Conservation (phyloP, 805 yeast genomes). For the Metschnikowia cerradonensis region DNA sequence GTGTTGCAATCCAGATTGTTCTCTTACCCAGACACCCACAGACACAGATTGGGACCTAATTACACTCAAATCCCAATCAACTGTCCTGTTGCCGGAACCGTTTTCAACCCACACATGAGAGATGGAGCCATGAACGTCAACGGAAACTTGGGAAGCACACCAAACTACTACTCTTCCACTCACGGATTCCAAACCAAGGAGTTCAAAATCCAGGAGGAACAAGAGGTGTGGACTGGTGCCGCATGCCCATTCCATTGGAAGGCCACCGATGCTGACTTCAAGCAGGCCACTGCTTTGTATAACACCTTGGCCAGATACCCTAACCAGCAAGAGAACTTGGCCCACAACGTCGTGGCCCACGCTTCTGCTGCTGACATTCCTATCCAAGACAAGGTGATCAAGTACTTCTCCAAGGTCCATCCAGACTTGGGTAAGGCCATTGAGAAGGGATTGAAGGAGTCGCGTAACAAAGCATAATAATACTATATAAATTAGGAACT, state of each 20-base stretch:
- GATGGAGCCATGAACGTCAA: conserved; percentile 70
- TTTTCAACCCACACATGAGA: conserved; percentile 64
- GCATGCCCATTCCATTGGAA: conserved; percentile 88
- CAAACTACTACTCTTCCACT: conserved; percentile 66
- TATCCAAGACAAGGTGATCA: conserved; percentile 76
- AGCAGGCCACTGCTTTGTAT: conserved; percentile 76
- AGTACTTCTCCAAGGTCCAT: conserved; percentile 70
- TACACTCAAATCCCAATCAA: conserved; percentile 86
- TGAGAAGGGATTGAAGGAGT: conserved; percentile 55
- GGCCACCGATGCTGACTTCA: conserved; percentile 67
- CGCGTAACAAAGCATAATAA: conserved; percentile 37
- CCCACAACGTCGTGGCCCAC: conserved; percentile 81
- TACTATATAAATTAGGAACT: neutral
- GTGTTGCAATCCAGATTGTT: conserved; percentile 78
- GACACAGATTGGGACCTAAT: conserved; percentile 75
- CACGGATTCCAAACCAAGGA: conserved; percentile 46
- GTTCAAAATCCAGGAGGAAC: conserved; percentile 54
- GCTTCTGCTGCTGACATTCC: conserved; percentile 62
- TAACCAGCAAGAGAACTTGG: conserved; percentile 80
- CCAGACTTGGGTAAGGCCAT: conserved; percentile 64
- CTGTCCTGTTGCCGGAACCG: conserved; percentile 57
- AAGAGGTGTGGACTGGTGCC: conserved; percentile 78
- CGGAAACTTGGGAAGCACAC: conserved; percentile 69
- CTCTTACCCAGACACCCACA: conserved; percentile 81
- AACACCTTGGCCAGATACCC: conserved; percentile 70